Conservation (phyloP, 2,329 filamentous ascomycete genomes). For the Didymella segeticola region DNA sequence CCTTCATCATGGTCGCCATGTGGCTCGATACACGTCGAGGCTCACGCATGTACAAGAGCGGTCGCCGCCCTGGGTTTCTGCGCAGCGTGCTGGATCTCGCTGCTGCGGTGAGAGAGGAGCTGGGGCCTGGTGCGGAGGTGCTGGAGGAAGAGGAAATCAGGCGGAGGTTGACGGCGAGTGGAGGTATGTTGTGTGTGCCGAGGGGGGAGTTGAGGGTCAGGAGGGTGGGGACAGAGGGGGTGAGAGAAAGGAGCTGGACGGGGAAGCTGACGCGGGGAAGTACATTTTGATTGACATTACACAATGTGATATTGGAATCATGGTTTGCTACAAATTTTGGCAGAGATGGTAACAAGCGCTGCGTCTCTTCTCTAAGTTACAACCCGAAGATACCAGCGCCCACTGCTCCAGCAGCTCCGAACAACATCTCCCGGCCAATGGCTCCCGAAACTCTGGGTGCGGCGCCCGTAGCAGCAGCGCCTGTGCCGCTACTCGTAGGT, state of each 20-base stretch:
- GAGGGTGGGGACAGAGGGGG: constrained; percentile 20
- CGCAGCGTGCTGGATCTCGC: constrained; percentile 38
- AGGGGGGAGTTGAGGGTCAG: constrained; percentile 33
- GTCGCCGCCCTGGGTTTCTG: constrained; percentile 38
- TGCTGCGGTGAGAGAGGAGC: constrained; percentile 35
- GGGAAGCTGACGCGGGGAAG: constrained; percentile 35
- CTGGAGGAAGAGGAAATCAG: constrained; percentile 35
- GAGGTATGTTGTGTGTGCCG: constrained; percentile 32
- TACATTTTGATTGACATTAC: constrained; percentile 34
- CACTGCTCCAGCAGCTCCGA: constrained; percentile 16
- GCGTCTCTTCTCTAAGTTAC: background rate
- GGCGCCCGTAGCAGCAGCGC: background rate
- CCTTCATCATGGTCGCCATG: constrained; percentile 42
- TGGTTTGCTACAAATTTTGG: too few species aligned
- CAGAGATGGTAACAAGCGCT: too few species aligned
- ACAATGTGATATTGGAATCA: too few species aligned
- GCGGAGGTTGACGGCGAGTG: constrained; percentile 26
- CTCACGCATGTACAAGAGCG: constrained; percentile 40
- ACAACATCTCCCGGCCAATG: constrained; percentile 6
- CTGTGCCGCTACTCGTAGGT: background rate
- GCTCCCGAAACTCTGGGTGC: constrained; percentile 7
- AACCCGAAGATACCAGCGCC: constrained; percentile 14
- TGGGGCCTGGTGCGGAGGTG: constrained; percentile 26
- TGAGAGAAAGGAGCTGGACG: constrained; percentile 26
- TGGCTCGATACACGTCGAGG: constrained; percentile 40